phyloP scores from a whole-genome alignment of 1,139 yeast genomes.

The Spathaspora sp. region DNA sequence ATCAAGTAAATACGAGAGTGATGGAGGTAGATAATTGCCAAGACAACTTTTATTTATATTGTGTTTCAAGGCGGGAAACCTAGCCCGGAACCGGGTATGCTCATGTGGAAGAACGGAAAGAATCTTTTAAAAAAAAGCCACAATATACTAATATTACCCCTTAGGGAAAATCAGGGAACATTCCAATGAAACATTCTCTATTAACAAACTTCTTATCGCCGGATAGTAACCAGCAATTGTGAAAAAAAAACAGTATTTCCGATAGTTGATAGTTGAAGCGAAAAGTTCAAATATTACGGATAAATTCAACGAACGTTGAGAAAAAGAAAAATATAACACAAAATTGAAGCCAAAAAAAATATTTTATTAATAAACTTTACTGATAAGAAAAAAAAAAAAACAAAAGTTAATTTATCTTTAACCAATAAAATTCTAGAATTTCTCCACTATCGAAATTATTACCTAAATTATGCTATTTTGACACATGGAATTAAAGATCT shows the following conservation, averaged over 20 bases:
- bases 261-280: not conserved
- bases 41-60: not conserved
- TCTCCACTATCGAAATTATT: not conserved
- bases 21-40: not conserved
- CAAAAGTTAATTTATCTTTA: not conserved
- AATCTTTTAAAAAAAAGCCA: too few species aligned
- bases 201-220: too few species aligned
- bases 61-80: not conserved
- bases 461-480: not conserved
- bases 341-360: not conserved
- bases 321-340: not conserved
- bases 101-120: not conserved
- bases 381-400: not conserved
- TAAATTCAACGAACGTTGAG: not conserved
- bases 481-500: not conserved
- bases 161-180: not conserved
- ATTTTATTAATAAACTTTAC: not conserved
- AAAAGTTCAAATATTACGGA: not conserved
- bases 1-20: not conserved
- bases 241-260: not conserved
- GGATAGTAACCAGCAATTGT: too few species aligned
- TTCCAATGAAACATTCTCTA: not conserved
- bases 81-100: conserved; percentile 1
- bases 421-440: conserved; percentile 1
- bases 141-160: not conserved